These are phyloP conservation scores for Candida ortonii DNA, from an alignment of 805 yeast species.

Conservation along the genomic window DNA sequence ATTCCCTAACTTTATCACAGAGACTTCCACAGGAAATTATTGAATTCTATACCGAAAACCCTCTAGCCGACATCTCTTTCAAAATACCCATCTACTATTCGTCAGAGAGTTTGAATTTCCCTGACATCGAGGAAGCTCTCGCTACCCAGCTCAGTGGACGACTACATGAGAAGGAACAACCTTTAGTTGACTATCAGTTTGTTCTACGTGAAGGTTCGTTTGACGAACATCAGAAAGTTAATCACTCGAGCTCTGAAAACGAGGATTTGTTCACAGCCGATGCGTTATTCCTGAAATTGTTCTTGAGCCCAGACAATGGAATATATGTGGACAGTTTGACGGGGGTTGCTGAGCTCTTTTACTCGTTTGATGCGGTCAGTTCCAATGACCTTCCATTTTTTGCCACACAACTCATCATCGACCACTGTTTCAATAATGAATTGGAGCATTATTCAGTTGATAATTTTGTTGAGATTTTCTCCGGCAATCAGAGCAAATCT, in stretches of 20 bases:
- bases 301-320: constrained; percentile 24
- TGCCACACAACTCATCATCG: constrained; percentile 39
- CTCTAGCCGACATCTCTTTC: constrained; percentile 41
- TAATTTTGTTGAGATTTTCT: constrained; percentile 18
- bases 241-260: constrained; percentile 3
- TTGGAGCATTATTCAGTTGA: constrained; percentile 22
- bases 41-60: constrained; percentile 29
- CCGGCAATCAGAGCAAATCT: constrained; percentile 2
- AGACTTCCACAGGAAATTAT: constrained; percentile 17
- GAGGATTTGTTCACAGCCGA: constrained; percentile 10
- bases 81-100: constrained; percentile 42
- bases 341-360: constrained; percentile 31
- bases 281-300: constrained; percentile 21
- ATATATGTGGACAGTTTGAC: constrained; percentile 27
- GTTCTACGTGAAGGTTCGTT: constrained; percentile 20
- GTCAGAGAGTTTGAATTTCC: constrained; percentile 51
- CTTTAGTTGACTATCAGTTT: constrained; percentile 18
- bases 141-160: constrained; percentile 45
- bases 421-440: constrained; percentile 31
- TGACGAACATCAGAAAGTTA: constrained; percentile 6
- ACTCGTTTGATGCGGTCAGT: constrained; percentile 37
- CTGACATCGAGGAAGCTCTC: constrained; percentile 62
- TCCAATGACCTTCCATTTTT: constrained; percentile 51
- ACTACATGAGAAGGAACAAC: constrained; percentile 28
- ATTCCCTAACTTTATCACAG: constrained; percentile 2